Conservation (phyloP, 2,329 filamentous ascomycete genomes). For the Cryphonectria parasitica region DNA sequence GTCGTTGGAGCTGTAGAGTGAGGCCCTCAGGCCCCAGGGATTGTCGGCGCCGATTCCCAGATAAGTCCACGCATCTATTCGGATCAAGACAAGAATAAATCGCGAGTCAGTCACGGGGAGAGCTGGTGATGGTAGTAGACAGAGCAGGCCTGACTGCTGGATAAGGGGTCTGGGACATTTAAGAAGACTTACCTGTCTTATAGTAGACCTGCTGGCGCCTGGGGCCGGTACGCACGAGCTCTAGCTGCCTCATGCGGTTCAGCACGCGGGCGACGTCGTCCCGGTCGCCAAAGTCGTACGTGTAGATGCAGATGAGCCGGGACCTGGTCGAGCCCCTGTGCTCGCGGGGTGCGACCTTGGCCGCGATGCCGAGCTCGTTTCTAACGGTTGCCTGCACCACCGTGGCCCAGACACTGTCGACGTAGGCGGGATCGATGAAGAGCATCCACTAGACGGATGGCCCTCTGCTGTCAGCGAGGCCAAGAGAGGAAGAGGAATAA, state of each 20-base stretch:
- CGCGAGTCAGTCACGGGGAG: slow-evolving; percentile 21
- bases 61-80: slow-evolving; percentile 68
- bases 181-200: slow-evolving; percentile 65
- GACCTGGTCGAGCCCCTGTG: slow-evolving; percentile 46
- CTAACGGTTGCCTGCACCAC: slow-evolving; percentile 70
- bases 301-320: slow-evolving; percentile 78
- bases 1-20: slow-evolving; percentile 56
- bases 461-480: slow-evolving; percentile 22
- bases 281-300: slow-evolving; percentile 70
- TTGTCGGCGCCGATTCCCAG: slow-evolving; percentile 66
- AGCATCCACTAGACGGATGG: slow-evolving; percentile 68
- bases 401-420: slow-evolving; percentile 67
- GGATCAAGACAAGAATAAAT: background rate
- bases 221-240: slow-evolving; percentile 52
- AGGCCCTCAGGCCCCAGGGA: slow-evolving; percentile 63
- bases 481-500: slow-evolving; percentile 23
- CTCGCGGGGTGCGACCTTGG: slow-evolving; percentile 70
- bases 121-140: background rate
- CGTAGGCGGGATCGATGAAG: slow-evolving; percentile 58
- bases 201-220: slow-evolving; percentile 68
- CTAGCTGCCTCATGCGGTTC: slow-evolving; percentile 62
- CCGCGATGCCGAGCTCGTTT: slow-evolving; percentile 70
- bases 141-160: background rate
- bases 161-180: background rate
- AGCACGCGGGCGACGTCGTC: slow-evolving; percentile 73